Conservation (phyloP, 75 land plant species). For the Sequoia sempervirens region DNA sequence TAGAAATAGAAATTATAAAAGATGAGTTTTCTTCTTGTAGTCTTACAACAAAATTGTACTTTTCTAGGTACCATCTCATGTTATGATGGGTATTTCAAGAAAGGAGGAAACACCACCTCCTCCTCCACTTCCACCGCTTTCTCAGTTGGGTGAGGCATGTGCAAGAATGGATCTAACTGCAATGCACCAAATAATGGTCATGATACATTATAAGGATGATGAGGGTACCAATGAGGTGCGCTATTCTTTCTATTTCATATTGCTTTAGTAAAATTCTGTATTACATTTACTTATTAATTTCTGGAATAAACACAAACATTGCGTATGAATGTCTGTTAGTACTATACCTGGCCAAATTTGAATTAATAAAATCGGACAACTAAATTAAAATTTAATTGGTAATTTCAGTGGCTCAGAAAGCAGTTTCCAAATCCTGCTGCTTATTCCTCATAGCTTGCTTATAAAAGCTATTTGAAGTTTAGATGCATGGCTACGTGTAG, state of each 20-base stretch:
- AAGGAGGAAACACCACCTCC: slow-evolving; percentile 47
- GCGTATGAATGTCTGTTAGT: not conserved
- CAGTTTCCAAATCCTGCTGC: not conserved
- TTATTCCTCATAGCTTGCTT: not conserved
- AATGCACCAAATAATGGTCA: slow-evolving; percentile 82
- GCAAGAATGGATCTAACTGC: slow-evolving; percentile 92
- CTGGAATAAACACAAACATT: not conserved
- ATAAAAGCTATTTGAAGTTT: not conserved
- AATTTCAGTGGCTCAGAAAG: not conserved
- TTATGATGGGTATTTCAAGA: slow-evolving; percentile 69
- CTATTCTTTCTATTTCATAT: not conserved
- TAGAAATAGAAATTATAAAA: not conserved
- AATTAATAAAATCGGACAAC: not conserved
- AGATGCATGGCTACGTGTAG: not conserved
- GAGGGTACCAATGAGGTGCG: slow-evolving; percentile 93
- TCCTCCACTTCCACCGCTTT: slow-evolving; percentile 55
- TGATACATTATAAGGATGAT: slow-evolving; percentile 82
- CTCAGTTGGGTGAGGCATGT: slow-evolving; percentile 93
- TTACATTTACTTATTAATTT: not conserved
- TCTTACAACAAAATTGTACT: not conserved
- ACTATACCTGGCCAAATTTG: not conserved
- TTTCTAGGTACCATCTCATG: slow-evolving; percentile 68
- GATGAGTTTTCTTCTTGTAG: not conserved
- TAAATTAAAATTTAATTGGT: not conserved
- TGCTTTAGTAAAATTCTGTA: not conserved